Evolutionary conservation across 1,284 basidiomycete genomes (phyloP).

Genomic region (Volvariella surrecta): DNA sequence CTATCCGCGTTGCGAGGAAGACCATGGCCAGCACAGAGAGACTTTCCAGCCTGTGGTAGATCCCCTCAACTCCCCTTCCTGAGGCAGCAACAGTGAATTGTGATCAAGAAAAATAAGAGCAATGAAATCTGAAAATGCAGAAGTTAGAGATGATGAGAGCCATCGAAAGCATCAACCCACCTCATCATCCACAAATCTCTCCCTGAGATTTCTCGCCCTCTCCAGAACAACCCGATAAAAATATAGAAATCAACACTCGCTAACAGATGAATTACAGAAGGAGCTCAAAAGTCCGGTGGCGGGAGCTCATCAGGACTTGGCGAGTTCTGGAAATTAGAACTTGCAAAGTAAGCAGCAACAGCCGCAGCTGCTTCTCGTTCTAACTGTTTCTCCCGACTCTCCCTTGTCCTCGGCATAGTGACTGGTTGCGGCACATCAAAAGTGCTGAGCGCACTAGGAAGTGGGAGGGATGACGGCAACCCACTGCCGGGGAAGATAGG

Average conservation of each 20-base stretch:
- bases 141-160: neutral
- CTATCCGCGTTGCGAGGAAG: too few species aligned
- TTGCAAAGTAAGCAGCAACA: constrained; percentile 53
- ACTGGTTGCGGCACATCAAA: constrained; percentile 18
- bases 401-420: constrained; percentile 11
- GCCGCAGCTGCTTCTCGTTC: constrained; percentile 21
- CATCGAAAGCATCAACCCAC: neutral
- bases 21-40: too few species aligned
- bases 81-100: too few species aligned
- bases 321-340: constrained; percentile 73
- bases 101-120: too few species aligned
- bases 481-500: constrained; percentile 6
- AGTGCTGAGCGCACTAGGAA: constrained; percentile 16
- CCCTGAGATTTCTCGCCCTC: neutral
- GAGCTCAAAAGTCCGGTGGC: constrained; percentile 39
- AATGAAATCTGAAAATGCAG: neutral
- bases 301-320: constrained; percentile 71
- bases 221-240: neutral
- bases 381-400: constrained; percentile 16
- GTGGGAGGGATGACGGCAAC: constrained; percentile 14
- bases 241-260: constrained; percentile 14
- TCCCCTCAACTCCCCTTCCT: too few species aligned
- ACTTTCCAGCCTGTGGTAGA: too few species aligned
- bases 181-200: neutral
- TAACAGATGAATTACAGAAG: constrained; percentile 15